Conservation (phyloP, 225 moss, liverwort and hornwort species). For the Neckera pumila region DNA sequence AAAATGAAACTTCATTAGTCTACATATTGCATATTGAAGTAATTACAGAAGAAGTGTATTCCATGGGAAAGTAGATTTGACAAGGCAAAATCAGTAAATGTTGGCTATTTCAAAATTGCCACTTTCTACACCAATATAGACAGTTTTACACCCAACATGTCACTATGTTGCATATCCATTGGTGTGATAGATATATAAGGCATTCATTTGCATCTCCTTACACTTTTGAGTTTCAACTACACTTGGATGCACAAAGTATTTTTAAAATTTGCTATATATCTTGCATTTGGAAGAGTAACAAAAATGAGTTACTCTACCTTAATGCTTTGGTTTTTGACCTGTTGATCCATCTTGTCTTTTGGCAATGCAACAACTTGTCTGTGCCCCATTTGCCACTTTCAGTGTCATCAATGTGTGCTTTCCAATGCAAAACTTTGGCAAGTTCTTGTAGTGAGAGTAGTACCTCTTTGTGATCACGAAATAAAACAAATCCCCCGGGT, state of each 20-base stretch:
- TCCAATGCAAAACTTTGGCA: slow-evolving; percentile 52
- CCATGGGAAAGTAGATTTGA: background rate
- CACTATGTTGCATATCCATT: background rate
- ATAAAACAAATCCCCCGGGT: slow-evolving; percentile 73
- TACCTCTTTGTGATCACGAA: slow-evolving; percentile 45
- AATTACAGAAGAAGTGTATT: background rate
- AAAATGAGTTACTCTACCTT: background rate
- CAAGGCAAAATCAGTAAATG: background rate
- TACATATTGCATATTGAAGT: background rate
- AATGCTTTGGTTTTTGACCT: background rate
- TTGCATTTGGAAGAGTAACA: background rate
- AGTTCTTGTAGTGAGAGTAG: slow-evolving; percentile 30
- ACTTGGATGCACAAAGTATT: background rate
- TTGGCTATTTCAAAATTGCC: background rate
- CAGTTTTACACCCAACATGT: background rate
- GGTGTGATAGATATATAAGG: too few species aligned
- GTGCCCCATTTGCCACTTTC: slow-evolving; percentile 73
- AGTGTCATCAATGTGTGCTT: slow-evolving; percentile 46
- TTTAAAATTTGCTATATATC: background rate
- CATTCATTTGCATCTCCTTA: background rate
- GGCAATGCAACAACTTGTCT: slow-evolving; percentile 70
- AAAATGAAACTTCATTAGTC: background rate
- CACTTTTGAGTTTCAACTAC: background rate
- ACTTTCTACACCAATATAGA: background rate
- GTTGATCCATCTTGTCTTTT: slow-evolving; percentile 41